phyloP scores from a whole-genome alignment of 805 yeast species.

The Nakazawaea wickerhamii region DNA sequence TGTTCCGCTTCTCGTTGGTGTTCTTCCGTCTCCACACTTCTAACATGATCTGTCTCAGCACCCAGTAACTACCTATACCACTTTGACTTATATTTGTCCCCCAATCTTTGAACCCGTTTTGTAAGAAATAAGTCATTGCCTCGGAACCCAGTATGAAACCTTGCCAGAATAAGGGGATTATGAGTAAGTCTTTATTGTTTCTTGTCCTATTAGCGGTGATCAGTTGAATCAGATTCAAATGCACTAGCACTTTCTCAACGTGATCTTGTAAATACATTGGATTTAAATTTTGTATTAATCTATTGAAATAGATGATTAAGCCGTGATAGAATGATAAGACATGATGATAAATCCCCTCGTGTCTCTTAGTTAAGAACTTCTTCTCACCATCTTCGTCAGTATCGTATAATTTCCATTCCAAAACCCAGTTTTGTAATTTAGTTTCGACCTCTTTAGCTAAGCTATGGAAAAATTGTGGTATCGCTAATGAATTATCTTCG shows the following conservation, averaged over 20 bases:
- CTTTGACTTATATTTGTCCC: conserved; percentile 53
- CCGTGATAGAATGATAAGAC: conserved; percentile 75
- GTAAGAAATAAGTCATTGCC: conserved; percentile 52
- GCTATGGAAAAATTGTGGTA: conserved; percentile 31
- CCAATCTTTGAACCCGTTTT: conserved; percentile 69
- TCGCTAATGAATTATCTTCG: conserved; percentile 26
- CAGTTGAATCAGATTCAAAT: conserved; percentile 55
- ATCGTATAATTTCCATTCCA: conserved; percentile 63
- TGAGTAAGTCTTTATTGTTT: conserved; percentile 44
- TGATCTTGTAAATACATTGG: conserved; percentile 56
- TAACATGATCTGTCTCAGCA: conserved; percentile 76
- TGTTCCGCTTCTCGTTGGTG: conserved; percentile 50
- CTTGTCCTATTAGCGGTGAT: conserved; percentile 37
- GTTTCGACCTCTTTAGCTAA: conserved; percentile 38
- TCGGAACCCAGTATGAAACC: conserved; percentile 87
- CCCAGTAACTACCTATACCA: conserved; percentile 80
- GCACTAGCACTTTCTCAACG: conserved; percentile 55
- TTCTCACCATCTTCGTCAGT: conserved; percentile 20
- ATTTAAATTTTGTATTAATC: conserved; percentile 51
- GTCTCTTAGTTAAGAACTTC: conserved; percentile 45
- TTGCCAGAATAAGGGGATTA: conserved; percentile 81
- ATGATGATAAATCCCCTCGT: conserved; percentile 75
- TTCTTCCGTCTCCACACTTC: conserved; percentile 81
- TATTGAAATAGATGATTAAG: conserved; percentile 61
- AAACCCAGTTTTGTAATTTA: conserved; percentile 57